phyloP scores from a whole-genome alignment of 495 filamentous ascomycete genomes.

The Cercophora newfieldiana region DNA sequence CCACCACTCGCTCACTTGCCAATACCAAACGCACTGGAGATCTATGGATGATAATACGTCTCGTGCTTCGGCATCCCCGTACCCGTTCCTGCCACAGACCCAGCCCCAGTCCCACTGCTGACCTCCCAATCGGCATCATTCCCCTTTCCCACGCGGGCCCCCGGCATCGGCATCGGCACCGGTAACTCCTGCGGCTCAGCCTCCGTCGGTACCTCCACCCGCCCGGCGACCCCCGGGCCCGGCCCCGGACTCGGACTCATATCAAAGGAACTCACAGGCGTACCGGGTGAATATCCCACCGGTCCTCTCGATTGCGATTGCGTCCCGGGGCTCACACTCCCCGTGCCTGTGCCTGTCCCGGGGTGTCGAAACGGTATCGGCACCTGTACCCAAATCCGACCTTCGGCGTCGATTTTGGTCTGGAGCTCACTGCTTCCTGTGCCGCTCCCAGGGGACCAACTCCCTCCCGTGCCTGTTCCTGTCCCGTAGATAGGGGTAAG shows the following conservation, averaged over 20 bases:
- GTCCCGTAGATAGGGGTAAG: neutral
- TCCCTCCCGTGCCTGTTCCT: neutral
- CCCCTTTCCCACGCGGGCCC: neutral
- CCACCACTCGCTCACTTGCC: neutral
- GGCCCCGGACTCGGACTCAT: neutral
- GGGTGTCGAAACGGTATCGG: neutral
- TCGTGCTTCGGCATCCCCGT: slow-evolving; percentile 13
- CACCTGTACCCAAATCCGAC: slow-evolving; percentile 32
- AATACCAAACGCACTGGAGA: neutral
- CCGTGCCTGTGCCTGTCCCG: neutral
- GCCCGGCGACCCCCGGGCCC: neutral
- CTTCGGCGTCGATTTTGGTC: slow-evolving; percentile 27
- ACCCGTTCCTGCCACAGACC: neutral
- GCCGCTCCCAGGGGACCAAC: neutral
- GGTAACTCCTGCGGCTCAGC: neutral
- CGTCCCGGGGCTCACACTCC: neutral
- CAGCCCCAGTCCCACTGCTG: neutral
- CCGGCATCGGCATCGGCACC: neutral
- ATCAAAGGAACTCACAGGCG: neutral
- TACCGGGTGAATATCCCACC: neutral
- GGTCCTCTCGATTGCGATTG: neutral
- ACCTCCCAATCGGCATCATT: neutral
- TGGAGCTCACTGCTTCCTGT: slow-evolving; percentile 9
- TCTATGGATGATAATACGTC: slow-evolving; percentile 28
- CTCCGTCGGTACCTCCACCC: neutral